phyloP scores from a whole-genome alignment of 2,329 filamentous ascomycete genomes.

The Clathrospora elynae region DNA sequence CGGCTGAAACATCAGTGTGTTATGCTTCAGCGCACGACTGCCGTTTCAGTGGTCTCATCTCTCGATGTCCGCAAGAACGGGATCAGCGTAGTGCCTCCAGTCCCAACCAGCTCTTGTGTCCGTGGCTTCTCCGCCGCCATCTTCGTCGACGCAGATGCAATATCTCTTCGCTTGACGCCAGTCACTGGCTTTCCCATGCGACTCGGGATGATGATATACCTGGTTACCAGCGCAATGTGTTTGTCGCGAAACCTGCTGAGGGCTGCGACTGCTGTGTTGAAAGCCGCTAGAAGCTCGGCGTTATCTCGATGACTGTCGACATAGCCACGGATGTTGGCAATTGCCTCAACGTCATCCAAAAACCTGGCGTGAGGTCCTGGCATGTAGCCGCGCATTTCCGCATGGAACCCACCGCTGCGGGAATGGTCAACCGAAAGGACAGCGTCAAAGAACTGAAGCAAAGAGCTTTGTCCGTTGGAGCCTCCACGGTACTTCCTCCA shows the following conservation, averaged over 20 bases:
- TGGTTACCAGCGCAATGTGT: slow-evolving; percentile 59
- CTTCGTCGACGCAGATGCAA: slow-evolving; percentile 55
- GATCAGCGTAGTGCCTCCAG: slow-evolving; percentile 59
- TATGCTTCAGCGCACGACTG: slow-evolving; percentile 19
- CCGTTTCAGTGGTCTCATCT: slow-evolving; percentile 56
- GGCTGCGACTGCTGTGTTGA: slow-evolving; percentile 54
- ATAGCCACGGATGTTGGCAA: slow-evolving; percentile 55
- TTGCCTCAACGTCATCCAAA: slow-evolving; percentile 52
- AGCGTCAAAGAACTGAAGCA: slow-evolving; percentile 61
- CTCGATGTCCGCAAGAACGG: slow-evolving; percentile 59
- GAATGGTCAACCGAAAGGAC: slow-evolving; percentile 58
- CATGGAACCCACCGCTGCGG: slow-evolving; percentile 40
- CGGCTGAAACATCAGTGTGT: background rate
- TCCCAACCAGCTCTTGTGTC: slow-evolving; percentile 53
- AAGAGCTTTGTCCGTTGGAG: slow-evolving; percentile 61
- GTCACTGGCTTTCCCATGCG: slow-evolving; percentile 31
- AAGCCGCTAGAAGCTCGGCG: slow-evolving; percentile 49
- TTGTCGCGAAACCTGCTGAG: slow-evolving; percentile 56
- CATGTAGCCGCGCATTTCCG: slow-evolving; percentile 62
- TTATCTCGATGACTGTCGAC: slow-evolving; percentile 45
- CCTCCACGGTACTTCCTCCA: slow-evolving; percentile 60
- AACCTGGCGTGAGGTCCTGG: slow-evolving; percentile 59
- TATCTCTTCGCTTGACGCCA: slow-evolving; percentile 42
- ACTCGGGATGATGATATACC: slow-evolving; percentile 58
- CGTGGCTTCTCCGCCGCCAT: slow-evolving; percentile 38